Evolutionary conservation across 352 stramenopile species (phyloP), one percentile per base, ranked within the genome.

Genomic region (Globisporangium barbulae): DNA sequence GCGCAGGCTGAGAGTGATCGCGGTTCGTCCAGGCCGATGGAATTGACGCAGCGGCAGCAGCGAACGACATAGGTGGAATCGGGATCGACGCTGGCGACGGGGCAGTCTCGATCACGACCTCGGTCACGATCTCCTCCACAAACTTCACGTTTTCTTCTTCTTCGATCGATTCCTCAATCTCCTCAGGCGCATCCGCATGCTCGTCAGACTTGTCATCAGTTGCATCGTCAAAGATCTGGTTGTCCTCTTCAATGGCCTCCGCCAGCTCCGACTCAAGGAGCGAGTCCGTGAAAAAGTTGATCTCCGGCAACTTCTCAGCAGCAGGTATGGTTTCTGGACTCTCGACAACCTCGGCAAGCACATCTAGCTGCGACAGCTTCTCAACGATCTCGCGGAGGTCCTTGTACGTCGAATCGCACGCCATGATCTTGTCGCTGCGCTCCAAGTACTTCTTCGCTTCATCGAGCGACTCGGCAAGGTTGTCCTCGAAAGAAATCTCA

Each of bases 281-380:
- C 12, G 84, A 89, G n/a, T 94, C 86, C 0, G 86, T 90, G 48
- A 94, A 93, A 63, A 94, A 94, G 59, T 90, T 94, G 63, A 94
- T 91, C 31, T 91, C 67, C 6, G 85, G 82, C 62, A 90, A 65
- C 22, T 75, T 71, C 21, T 88, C 75, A 9, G 64, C 68, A 30
- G 64, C 57, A 13, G 83, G 61, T 2, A 59, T 53, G 5, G 64
- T 50, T 25, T 48, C 65, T 19, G n/a, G n/a, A 3, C 25, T 44
- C n/a, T 63, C 61, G 0, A 59, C 63, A 6, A 60, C 53, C 44
- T 73, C 60, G 5, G 67, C 69, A 30, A 35, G 64, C 53, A 63
- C 70, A 15, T 70, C 28, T 0, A 57, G n/a, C 53, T 76, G 39
- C 22, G 62, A 74, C 22, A 92, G 72, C 52, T 78, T 30, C 45